Conservation (phyloP, 2,329 filamentous ascomycete species). For the Alternaria alternata region DNA sequence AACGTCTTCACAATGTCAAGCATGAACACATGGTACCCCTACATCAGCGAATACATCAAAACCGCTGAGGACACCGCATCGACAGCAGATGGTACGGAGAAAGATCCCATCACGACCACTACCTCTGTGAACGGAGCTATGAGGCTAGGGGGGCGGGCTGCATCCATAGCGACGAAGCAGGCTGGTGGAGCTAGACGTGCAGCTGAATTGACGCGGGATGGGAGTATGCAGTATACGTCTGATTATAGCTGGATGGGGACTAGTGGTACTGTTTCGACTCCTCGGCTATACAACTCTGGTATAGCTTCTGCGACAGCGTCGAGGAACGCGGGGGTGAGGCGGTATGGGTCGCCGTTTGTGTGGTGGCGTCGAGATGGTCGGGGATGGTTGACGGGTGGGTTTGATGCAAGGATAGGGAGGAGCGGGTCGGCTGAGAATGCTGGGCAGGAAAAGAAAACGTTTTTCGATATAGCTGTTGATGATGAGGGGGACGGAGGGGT, state of each 20-base stretch:
- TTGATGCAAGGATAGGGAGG: neutral
- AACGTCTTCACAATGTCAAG: neutral
- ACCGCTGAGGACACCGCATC: neutral
- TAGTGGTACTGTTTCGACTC: neutral
- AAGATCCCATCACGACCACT: neutral
- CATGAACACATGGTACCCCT: constrained; percentile 6
- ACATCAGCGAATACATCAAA: constrained; percentile 1
- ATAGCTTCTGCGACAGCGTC: neutral
- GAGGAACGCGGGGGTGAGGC: neutral
- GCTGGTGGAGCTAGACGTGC: neutral
- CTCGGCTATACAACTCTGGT: accelerated
- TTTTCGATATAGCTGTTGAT: neutral
- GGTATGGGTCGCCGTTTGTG: neutral
- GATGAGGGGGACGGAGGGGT: too few species aligned
- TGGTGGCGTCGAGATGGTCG: neutral
- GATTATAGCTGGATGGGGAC: neutral
- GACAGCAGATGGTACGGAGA: neutral
- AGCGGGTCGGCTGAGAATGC: neutral
- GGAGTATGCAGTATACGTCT: neutral
- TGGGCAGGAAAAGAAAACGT: neutral
- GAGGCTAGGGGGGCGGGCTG: neutral
- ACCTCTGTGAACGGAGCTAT: neutral
- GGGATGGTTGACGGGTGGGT: neutral
- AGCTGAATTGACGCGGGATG: neutral
- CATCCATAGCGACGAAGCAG: neutral